Evolutionary conservation across 2,329 filamentous ascomycete genomes (phyloP).

Genomic region (Fusarium redolens): DNA sequence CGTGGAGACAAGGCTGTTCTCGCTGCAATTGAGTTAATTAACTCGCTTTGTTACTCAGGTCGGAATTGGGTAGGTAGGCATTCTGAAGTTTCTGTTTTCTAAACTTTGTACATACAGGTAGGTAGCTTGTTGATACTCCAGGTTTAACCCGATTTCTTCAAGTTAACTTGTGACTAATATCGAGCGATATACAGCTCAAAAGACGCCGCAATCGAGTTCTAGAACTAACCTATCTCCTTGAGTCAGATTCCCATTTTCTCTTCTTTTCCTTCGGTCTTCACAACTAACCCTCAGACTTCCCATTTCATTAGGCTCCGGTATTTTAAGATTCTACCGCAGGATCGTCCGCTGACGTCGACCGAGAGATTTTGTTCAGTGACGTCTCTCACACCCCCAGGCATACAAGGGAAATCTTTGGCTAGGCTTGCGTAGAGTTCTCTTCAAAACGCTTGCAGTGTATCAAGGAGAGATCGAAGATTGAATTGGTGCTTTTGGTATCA

Average conservation of each 20-base stretch:
- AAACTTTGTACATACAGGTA: not conserved
- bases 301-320: not conserved
- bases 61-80: not conserved
- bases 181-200: conserved; percentile 13
- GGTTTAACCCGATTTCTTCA: conserved; percentile 7
- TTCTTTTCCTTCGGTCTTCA: not conserved
- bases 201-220: conserved; percentile 4
- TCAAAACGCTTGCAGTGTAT: not conserved
- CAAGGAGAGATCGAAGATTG: not conserved
- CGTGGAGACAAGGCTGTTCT: not conserved
- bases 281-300: not conserved
- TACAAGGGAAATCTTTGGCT: not conserved
- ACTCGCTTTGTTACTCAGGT: not conserved
- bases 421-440: not conserved
- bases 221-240: not conserved
- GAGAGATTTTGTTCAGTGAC: conserved; percentile 25
- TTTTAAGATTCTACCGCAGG: not conserved
- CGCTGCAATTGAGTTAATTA: not conserved
- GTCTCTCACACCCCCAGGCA: conserved; percentile 12
- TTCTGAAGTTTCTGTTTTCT: not conserved
- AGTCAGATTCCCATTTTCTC: not conserved
- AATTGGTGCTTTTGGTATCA: conserved; percentile 4
- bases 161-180: conserved; percentile 30
- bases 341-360: conserved; percentile 9
- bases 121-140: not conserved